Conservation (phyloP, 306 rosid species). For the Rubus idaeus region DNA sequence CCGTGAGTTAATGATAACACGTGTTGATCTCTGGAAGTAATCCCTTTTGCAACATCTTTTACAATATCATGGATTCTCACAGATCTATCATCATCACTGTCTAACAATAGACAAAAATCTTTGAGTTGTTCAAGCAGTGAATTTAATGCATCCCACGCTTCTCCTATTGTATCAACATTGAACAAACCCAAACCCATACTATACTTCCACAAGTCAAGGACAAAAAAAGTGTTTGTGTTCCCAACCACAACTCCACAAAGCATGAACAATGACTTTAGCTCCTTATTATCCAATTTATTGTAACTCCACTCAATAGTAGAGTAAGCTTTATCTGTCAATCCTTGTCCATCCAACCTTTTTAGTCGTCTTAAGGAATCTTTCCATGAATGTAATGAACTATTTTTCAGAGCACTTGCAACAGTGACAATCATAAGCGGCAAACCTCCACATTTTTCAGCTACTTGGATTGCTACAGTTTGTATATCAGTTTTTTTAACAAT, state of each 20-base stretch:
- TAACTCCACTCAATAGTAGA: slow-evolving; percentile 27
- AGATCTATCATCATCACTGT: not conserved
- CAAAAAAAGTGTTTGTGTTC: not conserved
- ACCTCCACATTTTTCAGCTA: slow-evolving; percentile 36
- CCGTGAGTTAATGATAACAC: slow-evolving; percentile 17
- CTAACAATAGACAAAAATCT: slow-evolving; percentile 23
- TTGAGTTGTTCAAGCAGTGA: slow-evolving; percentile 23
- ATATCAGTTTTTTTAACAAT: not conserved
- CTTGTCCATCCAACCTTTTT: not conserved
- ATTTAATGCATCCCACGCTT: slow-evolving; percentile 13
- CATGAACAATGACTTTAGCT: slow-evolving; percentile 25
- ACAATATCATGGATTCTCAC: slow-evolving; percentile 27
- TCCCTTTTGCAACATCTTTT: slow-evolving; percentile 18
- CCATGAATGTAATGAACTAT: not conserved
- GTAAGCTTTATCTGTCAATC: not conserved
- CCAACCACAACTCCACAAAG: slow-evolving; percentile 1
- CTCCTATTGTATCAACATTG: not conserved
- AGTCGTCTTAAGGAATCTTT: not conserved
- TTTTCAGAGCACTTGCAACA: slow-evolving; percentile 27
- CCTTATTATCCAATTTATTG: slow-evolving; percentile 4
- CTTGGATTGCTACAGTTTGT: slow-evolving; percentile 2
- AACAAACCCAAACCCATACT: slow-evolving; percentile 28
- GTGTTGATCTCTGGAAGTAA: not conserved
- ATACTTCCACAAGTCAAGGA: slow-evolving; percentile 35
- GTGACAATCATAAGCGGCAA: slow-evolving; percentile 43